Evolutionary conservation across 768 basidiomycete genomes (phyloP).

Genomic region (Trichaptum fuscoviolaceum): DNA sequence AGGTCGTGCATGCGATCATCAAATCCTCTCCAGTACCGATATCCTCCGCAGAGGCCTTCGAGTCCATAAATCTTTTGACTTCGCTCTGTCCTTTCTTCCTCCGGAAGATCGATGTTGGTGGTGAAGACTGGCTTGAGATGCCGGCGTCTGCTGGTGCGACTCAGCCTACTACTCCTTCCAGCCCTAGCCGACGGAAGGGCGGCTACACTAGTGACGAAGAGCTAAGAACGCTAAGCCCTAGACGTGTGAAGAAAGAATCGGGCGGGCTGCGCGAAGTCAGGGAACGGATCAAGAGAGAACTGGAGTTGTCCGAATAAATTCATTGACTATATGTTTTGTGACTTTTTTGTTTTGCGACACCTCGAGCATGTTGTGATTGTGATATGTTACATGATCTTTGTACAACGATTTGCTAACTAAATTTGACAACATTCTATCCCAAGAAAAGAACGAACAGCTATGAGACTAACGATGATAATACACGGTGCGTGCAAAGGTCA

Average conservation of each 20-base stretch:
- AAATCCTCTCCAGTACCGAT: slow-evolving; percentile 82
- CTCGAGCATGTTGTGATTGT: background rate
- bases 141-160: slow-evolving; percentile 23
- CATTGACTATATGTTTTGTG: slow-evolving; percentile 21
- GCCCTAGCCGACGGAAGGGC: slow-evolving; percentile 28
- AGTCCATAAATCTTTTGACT: slow-evolving; percentile 62
- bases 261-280: slow-evolving; percentile 76
- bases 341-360: slow-evolving; percentile 16
- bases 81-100: slow-evolving; percentile 80
- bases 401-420: slow-evolving; percentile 3
- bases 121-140: slow-evolving; percentile 51
- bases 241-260: slow-evolving; percentile 60
- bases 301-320: slow-evolving; percentile 58
- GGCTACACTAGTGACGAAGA: slow-evolving; percentile 57
- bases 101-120: slow-evolving; percentile 52
- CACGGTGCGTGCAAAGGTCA: background rate
- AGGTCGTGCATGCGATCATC: slow-evolving; percentile 63
- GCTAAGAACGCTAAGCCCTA: slow-evolving; percentile 65
- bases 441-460: background rate
- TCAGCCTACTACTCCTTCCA: slow-evolving; percentile 46
- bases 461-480: background rate
- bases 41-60: slow-evolving; percentile 70
- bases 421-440: background rate
- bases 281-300: slow-evolving; percentile 74
- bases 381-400: background rate